A percentile compares a stretch with the other conserved stretches of the same genome.
phyloP scores from a whole-genome alignment of 495 filamentous ascomycete genomes.

The Penicillium coffeae region DNA sequence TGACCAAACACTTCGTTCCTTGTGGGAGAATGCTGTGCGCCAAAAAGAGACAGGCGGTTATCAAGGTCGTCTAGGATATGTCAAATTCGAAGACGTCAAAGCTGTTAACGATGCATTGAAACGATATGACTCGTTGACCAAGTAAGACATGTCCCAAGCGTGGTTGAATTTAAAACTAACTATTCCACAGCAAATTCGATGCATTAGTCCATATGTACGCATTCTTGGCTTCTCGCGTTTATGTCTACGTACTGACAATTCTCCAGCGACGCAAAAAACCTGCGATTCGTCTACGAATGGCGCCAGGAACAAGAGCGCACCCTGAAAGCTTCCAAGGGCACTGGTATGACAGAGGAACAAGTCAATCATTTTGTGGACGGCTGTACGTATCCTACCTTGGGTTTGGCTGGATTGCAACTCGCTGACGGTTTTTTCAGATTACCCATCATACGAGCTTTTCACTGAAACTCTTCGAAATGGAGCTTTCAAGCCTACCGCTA shows the following conservation, averaged over 20 bases:
- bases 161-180: conserved; percentile 9
- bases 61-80: conserved; percentile 49
- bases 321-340: conserved; percentile 59
- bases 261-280: conserved; percentile 69
- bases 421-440: conserved; percentile 39
- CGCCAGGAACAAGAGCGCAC: conserved; percentile 74
- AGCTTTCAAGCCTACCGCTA: conserved; percentile 44
- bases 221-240: background rate
- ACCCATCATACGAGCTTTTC: conserved; percentile 69
- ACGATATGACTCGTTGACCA: conserved; percentile 68
- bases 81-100: conserved; percentile 62
- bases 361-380: conserved; percentile 64
- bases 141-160: conserved; percentile 39
- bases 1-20: conserved; percentile 47
- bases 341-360: conserved; percentile 74
- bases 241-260: conserved; percentile 1
- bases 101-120: conserved; percentile 69
- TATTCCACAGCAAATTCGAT: conserved; percentile 55
- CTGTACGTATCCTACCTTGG: conserved; percentile 43
- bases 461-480: conserved; percentile 63
- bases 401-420: background rate
- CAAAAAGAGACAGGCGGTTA: conserved; percentile 40
- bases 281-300: conserved; percentile 82
- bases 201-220: conserved; percentile 80
- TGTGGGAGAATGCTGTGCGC: conserved; percentile 53